These are phyloP conservation scores for Striga hermonthica DNA, from an alignment of 305 asterid species.

Conservation along the genomic window DNA sequence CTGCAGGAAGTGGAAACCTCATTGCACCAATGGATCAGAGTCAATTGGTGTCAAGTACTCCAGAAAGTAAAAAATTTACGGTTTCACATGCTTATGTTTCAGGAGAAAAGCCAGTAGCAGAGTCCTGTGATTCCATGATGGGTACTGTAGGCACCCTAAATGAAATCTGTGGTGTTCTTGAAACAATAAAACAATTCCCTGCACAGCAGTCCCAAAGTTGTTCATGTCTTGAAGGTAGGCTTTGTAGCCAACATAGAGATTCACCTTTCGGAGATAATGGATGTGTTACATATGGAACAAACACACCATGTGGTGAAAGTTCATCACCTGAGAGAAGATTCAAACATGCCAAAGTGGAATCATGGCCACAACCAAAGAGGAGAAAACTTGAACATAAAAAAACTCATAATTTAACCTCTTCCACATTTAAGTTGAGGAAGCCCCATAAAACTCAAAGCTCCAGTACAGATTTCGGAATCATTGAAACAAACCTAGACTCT, in stretches of 20 bases:
- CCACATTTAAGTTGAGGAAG: slow-evolving; percentile 40
- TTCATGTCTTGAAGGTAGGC: slow-evolving; percentile 37
- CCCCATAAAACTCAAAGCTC: slow-evolving; percentile 29
- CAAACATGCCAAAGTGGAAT: slow-evolving; percentile 36
- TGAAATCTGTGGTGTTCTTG: slow-evolving; percentile 33
- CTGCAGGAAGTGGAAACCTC: neutral
- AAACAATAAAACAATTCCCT: slow-evolving; percentile 34
- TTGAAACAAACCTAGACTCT: slow-evolving; percentile 35
- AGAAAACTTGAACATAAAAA: slow-evolving; percentile 53
- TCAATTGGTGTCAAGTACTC: neutral
- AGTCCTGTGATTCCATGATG: slow-evolving; percentile 32
- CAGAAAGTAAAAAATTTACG: neutral
- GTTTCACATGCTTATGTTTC: slow-evolving; percentile 28
- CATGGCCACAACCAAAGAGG: slow-evolving; percentile 76
- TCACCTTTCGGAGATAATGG: slow-evolving; percentile 34
- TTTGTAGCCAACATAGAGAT: slow-evolving; percentile 32
- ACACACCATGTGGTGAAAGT: slow-evolving; percentile 34
- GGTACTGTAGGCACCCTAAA: slow-evolving; percentile 33
- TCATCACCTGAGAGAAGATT: slow-evolving; percentile 33
- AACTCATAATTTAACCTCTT: slow-evolving; percentile 41
- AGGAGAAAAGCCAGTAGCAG: slow-evolving; percentile 31
- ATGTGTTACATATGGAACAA: slow-evolving; percentile 34
- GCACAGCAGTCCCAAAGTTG: slow-evolving; percentile 32
- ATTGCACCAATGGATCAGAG: slow-evolving; percentile 21
- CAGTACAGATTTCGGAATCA: slow-evolving; percentile 32